Evolutionary conservation across 2,329 filamentous ascomycete genomes (phyloP), one percentile per base, ranked within the genome.

Genomic region (Cordyceps fumosorosea): DNA sequence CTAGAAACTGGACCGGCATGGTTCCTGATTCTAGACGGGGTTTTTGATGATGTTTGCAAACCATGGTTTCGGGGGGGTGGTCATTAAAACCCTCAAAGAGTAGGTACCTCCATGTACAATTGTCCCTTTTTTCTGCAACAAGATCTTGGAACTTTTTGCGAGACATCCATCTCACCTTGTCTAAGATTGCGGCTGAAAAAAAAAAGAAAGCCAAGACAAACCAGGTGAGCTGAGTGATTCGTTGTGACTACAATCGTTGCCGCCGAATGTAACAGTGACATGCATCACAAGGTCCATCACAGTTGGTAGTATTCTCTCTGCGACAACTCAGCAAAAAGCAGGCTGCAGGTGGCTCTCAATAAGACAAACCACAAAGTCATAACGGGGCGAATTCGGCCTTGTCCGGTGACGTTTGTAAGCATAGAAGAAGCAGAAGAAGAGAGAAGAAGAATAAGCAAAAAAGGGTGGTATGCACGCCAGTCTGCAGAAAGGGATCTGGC

Each of bases 221-320:
- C 4, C 11, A n/a, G 58, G 40, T 22, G 34, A 54, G 58, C 26
- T 37, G 26, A 24, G 40, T 55, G 29, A 29, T 29, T 60, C 58
- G 51, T 53, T 14, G 57, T 45, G 51, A 54, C n/a, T 5, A n/a
- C 24, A n/a, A 26, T 2, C 37, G 42, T 56, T 50, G 52, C 51
- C 59, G 59, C 59, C 59, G 52, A 45, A 47, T 62, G 59, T 45
- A 62, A 62, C 59, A 26, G 52, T 62, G 59, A 62, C 52, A 32
- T 56, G 59, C 59, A 56, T 62, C 57, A 60, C 57, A 34, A 47
- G 57, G 26, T 26, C 12, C 50, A 60, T 52, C 22, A 48, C 45
- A 22, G 44, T 22, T 6, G 37, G 3, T 29, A 20, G 37, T 40
- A 11, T 37, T 37, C 10, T 20, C 48, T 44, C 8, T 42, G 29